Conservation (phyloP, 805 yeast genomes). For the Barnettozyma sucrosica region DNA sequence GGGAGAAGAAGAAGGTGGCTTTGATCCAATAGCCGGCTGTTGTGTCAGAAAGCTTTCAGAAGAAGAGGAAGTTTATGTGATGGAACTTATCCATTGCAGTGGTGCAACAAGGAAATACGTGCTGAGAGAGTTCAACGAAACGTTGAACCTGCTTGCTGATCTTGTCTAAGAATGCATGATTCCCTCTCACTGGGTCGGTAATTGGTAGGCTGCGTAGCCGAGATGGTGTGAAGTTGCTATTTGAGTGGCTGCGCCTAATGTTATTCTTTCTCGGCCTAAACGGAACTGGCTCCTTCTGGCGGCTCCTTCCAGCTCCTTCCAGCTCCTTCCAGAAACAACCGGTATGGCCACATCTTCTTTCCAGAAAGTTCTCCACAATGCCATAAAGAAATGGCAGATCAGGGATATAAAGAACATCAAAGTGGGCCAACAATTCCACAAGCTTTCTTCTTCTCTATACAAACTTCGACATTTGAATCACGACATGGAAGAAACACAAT, state of each 20-base stretch:
- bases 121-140: not conserved
- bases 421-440: not conserved
- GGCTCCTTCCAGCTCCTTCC: slow-evolving; percentile 3
- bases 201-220: not conserved
- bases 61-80: not conserved
- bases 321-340: not conserved
- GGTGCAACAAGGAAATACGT: not conserved
- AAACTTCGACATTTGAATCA: slow-evolving; percentile 3
- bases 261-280: not conserved
- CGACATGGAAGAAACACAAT: slow-evolving; percentile 54
- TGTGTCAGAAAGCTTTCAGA: not conserved
- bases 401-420: not conserved
- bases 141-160: not conserved
- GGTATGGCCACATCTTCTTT: slow-evolving; percentile 1
- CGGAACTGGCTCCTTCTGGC: slow-evolving; percentile 1
- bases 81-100: not conserved
- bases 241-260: not conserved
- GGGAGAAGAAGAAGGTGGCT: not conserved
- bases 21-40: slow-evolving; percentile 2
- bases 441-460: not conserved
- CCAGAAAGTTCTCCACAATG: slow-evolving; percentile 5
- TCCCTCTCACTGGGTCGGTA: not conserved
- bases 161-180: not conserved
- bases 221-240: not conserved
- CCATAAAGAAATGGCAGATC: not conserved